Base-by-base conservation (phyloP, 192 early-diverging fungal genomes). In the Glomus cerebriforme region DNA sequence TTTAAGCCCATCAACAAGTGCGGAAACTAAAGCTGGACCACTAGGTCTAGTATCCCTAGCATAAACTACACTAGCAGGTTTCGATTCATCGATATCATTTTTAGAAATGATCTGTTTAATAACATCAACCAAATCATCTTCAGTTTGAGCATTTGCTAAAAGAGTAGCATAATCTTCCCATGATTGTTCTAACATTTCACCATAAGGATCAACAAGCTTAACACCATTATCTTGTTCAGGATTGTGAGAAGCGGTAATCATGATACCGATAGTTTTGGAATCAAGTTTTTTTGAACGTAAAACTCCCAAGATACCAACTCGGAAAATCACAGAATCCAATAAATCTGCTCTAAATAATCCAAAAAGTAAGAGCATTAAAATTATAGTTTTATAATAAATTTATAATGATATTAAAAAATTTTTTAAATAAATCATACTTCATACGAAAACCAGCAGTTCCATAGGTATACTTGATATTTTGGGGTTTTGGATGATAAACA, bases 181-280 rank as follows among this genome's bases (percentile, higher is more conserved):
- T 19, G 90, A 89, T 85, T 96, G 94, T 79, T 93, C 92, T 32
- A 99, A 90, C 98, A 99, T 99, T 88, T 99, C 98, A 59, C 98
- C 98, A 81, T 94, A 86, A 35, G 98, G 97, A 85, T 99, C 98
- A 31, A 99, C 95, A 67, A 98, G 87, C 85, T 99, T 99, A 82
- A 98, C 95, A 73, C 98, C 98, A 82, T 99, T 99, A 88, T 99
- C 98, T 85, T 93, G 80, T 84, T 94, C 96, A 64, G 95, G 93
- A 85, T 99, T 99, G 87, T 99, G 98, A 34, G 97, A 98, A 39
- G 98, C 98, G 60, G 98, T 99, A 78, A 99, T 90, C 98, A 99
- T 99, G 49, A 95, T 92, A 71, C 98, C 98, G 77, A 99, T 96
- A 68, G 85, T 87, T 76, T 91, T 89, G 67, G 96, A 94, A 35